Evolutionary conservation across 805 yeast genomes (phyloP), one percentile per base, ranked within the genome.

Genomic region (Cyberlindnera maritima): DNA sequence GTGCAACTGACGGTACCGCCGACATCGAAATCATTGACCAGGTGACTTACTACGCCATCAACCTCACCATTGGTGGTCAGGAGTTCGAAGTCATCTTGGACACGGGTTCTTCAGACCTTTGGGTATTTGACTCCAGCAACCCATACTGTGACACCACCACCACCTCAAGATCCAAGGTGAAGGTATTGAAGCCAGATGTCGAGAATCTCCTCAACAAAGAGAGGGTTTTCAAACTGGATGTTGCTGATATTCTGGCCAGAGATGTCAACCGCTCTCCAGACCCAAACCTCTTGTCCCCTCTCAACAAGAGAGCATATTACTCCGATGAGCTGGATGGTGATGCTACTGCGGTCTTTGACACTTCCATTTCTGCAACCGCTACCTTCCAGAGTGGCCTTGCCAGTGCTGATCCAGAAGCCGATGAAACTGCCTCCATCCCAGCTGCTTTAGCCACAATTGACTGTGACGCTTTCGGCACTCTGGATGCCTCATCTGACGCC

Each of bases 31-130:
- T 28, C 31, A 7, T 13, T 11, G 31, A 28, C 31, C n/a, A 28
- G n/a, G 31, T 12, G n/a, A 28, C 31, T 4, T 28, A 28, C n/a
- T 28, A 28, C 31, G 13, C 31, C 31, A 28, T 28, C 11, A 13
- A 28, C n/a, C 13, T 28, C 4, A 7, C 31, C 31, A 28, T 28
- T 28, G 31, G n/a, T 28, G 31, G 31, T 4, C n/a, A 7, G 31
- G n/a, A 28, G 4, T 28, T 28, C n/a, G 31, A 28, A 7, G 13
- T 28, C 13, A 14, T 28, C 13, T 14, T 28, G 13, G 31, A 32
- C 35, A 32, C 35, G 6, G 71, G 69, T 0, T 64, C 68, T 3
- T 57, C 69, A 2, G 71, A 67, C 40, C 56, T 67, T 20, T 67
- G 71, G 71, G 62, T 67, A 37, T 49, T 49, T 12, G 46, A 61